Base-by-base conservation (phyloP, 345 rosid species). In the Acer yangbiense region DNA sequence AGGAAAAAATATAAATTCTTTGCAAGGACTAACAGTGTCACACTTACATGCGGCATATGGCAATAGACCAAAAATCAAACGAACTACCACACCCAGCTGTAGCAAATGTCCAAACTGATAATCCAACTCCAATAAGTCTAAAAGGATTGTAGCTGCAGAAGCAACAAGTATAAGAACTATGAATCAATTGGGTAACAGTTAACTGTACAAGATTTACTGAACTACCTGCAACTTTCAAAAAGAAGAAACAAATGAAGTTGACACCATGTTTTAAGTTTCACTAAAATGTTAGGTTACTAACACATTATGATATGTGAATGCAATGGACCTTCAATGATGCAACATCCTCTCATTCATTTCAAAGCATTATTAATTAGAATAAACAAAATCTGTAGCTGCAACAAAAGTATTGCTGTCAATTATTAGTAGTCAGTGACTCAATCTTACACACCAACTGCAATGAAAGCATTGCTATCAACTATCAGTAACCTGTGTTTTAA, bases 51-150 rank as follows among this genome's bases (percentile, higher is more conserved):
- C 99, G 90, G 62, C 88, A 96, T 63, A 88, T 55, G 62, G 94
- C 83, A 79, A 96, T 94, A 79, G 88, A 90, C 98, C 97, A 94
- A 84, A 94, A 96, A 74, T 84, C 85, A 85, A 92, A 81, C 14
- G 99, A 89, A 77, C 75, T 55, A 46, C 95, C 99, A 76, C 98
- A 96, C 7, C 98, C 97, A 81, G 80, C 81, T 18, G 88, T 87
- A 9, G 99, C 94, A 21, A 88, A 39, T 20, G 98, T 96, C 99
- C 99, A 96, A 76, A 94, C 98, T 39, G 94, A 87, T 72, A 96
- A 86, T 77, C 98, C 99, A 46, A 88, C 89, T 73, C 97, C 97
- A 12, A 96, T 96, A 48, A 96, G 92, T 84, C 90, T 86, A 83
- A 96, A 96, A 57, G 99, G 98, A 79, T 88, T 92, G 79, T 81